A percentile compares a stretch with the other conserved stretches of the same genome.
These are phyloP conservation scores for Backusella mclennaniae DNA, from an alignment of 192 early-diverging fungal genomes.

Conservation along the genomic window DNA sequence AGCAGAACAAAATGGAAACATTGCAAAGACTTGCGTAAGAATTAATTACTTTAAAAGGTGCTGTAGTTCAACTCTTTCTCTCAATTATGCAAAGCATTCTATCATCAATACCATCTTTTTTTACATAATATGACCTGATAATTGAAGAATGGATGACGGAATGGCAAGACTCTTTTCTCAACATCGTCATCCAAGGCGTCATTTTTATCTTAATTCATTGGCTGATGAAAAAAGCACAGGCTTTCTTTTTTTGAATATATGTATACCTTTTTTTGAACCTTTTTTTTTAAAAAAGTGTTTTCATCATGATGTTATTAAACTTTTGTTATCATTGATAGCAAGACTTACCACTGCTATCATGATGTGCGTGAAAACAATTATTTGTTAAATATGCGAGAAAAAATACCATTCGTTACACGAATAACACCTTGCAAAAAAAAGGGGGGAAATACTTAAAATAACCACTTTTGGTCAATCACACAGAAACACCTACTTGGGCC, in stretches of 20 bases:
- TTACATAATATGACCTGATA: not conserved
- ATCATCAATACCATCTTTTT: not conserved
- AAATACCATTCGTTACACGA: too few relatives aligned
- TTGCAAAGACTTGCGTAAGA: not conserved
- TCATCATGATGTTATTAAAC: too few relatives aligned
- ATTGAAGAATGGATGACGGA: not conserved
- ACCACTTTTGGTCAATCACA: too few relatives aligned
- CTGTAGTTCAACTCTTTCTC: not conserved
- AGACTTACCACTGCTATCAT: too few relatives aligned
- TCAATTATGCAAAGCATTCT: not conserved
- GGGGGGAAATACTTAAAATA: too few relatives aligned
- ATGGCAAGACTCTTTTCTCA: not conserved
- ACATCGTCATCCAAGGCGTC: constrained; percentile 3
- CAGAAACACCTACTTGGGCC: too few relatives aligned
- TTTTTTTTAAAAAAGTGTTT: not conserved
- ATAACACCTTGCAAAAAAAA: too few relatives aligned
- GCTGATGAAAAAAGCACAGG: not conserved
- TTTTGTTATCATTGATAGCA: too few relatives aligned
- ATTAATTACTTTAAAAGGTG: not conserved
- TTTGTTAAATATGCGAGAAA: too few relatives aligned
- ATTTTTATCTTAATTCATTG: not conserved
- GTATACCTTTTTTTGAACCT: not conserved
- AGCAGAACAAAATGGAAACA: not conserved
- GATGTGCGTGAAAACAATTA: too few relatives aligned
- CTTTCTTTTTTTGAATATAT: not conserved